These are phyloP conservation scores for Annona squamosa DNA, from an alignment of 164 flowering plant species.

Conservation along the genomic window DNA sequence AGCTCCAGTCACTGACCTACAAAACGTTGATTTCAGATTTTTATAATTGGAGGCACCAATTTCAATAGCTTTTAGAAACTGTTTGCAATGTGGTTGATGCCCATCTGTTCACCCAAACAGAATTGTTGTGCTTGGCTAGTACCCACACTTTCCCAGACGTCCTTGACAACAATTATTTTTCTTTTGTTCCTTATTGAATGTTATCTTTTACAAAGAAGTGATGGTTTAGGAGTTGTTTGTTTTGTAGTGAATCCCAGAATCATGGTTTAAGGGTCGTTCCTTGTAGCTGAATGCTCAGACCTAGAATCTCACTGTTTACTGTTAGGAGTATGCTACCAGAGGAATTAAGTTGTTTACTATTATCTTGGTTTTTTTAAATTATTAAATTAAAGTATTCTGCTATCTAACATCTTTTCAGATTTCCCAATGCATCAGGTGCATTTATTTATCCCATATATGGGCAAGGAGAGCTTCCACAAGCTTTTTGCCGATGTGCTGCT, in stretches of 20 bases:
- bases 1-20: background rate
- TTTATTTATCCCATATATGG: constrained; percentile 87
- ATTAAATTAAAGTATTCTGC: background rate
- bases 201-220: background rate
- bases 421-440: constrained; percentile 72
- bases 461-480: constrained; percentile 91
- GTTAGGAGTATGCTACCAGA: background rate
- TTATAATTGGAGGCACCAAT: background rate
- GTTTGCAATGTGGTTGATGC: background rate
- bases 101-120: background rate
- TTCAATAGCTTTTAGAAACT: background rate
- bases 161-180: background rate
- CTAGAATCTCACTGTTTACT: background rate
- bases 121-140: background rate
- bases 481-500: constrained; percentile 95
- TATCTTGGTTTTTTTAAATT: background rate
- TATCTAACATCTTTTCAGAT: constrained; percentile 30
- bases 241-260: no score
- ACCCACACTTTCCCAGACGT: background rate
- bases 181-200: background rate
- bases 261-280: background rate
- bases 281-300: background rate
- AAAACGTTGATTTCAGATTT: no score
- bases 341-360: background rate
- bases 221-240: no score